phyloP scores from a whole-genome alignment of 805 yeast genomes.

The Metschnikowia corniflorae region DNA sequence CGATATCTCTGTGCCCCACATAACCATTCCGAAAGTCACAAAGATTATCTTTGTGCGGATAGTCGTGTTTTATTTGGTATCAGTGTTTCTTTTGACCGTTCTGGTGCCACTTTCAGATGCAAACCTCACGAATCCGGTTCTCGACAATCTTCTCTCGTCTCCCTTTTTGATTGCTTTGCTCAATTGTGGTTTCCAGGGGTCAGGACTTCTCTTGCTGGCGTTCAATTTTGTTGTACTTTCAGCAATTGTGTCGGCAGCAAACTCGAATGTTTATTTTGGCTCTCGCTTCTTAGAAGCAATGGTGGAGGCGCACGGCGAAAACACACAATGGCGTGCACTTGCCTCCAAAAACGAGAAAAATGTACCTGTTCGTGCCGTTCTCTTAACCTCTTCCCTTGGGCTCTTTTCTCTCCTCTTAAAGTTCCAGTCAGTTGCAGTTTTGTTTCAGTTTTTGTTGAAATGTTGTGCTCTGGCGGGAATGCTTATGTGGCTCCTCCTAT shows the following conservation, averaged over 20 bases:
- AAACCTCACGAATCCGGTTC: constrained; percentile 8
- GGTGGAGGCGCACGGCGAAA: constrained; percentile 8
- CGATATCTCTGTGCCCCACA: constrained; percentile 13
- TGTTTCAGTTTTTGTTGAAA: constrained; percentile 20
- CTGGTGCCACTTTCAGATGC: constrained; percentile 13
- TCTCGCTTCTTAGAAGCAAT: constrained; percentile 22
- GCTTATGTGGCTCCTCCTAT: constrained; percentile 26
- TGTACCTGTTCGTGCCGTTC: constrained; percentile 21
- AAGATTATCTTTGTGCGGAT: constrained; percentile 16
- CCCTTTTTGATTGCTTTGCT: constrained; percentile 24
- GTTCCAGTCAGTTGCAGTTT: constrained; percentile 15
- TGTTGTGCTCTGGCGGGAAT: constrained; percentile 26
- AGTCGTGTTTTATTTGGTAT: constrained; percentile 15
- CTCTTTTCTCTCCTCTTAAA: constrained; percentile 19
- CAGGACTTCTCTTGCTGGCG: constrained; percentile 12
- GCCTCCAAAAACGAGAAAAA: constrained; percentile 7
- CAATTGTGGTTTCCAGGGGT: constrained; percentile 14
- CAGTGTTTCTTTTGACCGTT: constrained; percentile 17
- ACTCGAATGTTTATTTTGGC: constrained; percentile 28
- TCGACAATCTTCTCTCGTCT: constrained; percentile 18
- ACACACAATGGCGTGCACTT: constrained; percentile 3
- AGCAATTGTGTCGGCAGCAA: constrained; percentile 26
- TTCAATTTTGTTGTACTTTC: constrained; percentile 22
- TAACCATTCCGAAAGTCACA: constrained; percentile 14
- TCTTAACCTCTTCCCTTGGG: constrained; percentile 21